These are phyloP conservation scores for Chytriomyces sp. DNA, from an alignment of 192 early-diverging fungal species.

Conservation along the genomic window DNA sequence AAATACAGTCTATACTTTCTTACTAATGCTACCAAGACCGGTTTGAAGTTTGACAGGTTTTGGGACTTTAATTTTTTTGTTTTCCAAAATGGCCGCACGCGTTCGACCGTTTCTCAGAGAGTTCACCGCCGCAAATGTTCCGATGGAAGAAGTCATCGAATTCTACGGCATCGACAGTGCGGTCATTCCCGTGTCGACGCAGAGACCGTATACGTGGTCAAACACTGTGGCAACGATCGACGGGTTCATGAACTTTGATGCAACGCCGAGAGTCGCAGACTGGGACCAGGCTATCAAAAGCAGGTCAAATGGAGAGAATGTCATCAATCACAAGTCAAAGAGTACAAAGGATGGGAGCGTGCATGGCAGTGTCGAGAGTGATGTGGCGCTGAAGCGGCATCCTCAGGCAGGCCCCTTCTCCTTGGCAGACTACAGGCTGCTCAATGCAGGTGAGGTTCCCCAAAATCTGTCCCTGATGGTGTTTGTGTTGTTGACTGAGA, in stretches of 20 bases:
- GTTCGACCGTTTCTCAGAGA: constrained; percentile 30
- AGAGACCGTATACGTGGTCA: constrained; percentile 46
- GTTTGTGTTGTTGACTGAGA: neutral
- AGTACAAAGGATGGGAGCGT: neutral
- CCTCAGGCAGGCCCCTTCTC: constrained; percentile 23
- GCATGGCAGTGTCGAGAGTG: constrained; percentile 20
- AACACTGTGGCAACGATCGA: constrained; percentile 43
- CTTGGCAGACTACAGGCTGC: constrained; percentile 43
- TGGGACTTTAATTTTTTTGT: neutral
- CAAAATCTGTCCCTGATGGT: neutral
- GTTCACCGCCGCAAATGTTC: constrained; percentile 35
- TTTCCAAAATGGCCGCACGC: neutral
- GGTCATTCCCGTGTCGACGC: neutral
- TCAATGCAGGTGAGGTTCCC: constrained; percentile 36
- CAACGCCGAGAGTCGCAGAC: neutral
- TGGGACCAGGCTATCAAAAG: neutral
- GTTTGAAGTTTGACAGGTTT: too few relatives aligned
- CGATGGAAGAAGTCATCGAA: constrained; percentile 37
- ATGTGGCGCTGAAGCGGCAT: constrained; percentile 37
- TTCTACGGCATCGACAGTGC: constrained; percentile 31
- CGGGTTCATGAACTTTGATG: constrained; percentile 41
- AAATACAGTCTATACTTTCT: too few relatives aligned
- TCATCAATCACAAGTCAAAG: neutral
- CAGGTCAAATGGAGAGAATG: neutral
- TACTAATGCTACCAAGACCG: too few relatives aligned